phyloP scores from a whole-genome alignment of 345 rosid species.

The Aethionema arabicum region DNA sequence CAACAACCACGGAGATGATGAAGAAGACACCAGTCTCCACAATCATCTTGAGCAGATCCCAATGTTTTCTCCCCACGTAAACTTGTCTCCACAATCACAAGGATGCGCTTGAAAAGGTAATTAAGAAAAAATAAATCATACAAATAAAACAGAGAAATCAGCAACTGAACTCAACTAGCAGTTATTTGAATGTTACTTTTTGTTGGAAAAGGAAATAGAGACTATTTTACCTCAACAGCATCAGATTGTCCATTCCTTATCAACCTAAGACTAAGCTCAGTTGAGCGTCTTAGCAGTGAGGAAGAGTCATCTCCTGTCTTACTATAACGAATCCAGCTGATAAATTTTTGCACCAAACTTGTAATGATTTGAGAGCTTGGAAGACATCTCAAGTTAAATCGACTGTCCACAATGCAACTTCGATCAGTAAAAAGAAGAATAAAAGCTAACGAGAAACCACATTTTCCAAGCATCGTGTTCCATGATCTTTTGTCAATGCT shows the following conservation, averaged over 20 bases:
- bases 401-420: constrained; percentile 41
- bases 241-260: constrained; percentile 76
- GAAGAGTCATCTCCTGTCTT: constrained; percentile 60
- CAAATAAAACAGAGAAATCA: constrained; percentile 19
- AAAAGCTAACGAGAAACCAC: constrained; percentile 76
- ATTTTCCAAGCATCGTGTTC: constrained; percentile 75
- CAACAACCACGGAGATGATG: constrained; percentile 94
- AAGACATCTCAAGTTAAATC: constrained; percentile 40
- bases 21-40: constrained; percentile 79
- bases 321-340: constrained; percentile 83
- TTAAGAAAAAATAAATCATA: constrained; percentile 8
- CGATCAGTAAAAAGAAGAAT: constrained; percentile 51
- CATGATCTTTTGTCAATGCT: constrained; percentile 62
- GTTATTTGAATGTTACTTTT: neutral
- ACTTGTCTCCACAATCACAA: constrained; percentile 67
- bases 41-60: constrained; percentile 63
- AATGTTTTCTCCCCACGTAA: constrained; percentile 62
- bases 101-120: constrained; percentile 50
- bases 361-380: constrained; percentile 57
- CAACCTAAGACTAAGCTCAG: constrained; percentile 69
- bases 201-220: constrained; percentile 21
- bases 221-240: constrained; percentile 73
- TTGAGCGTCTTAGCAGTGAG: constrained; percentile 65
- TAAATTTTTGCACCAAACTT: constrained; percentile 57
- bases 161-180: constrained; percentile 31